These are phyloP conservation scores for Berberis vulgaris DNA, from an alignment of 164 flowering plant genomes.

Conservation along the genomic window DNA sequence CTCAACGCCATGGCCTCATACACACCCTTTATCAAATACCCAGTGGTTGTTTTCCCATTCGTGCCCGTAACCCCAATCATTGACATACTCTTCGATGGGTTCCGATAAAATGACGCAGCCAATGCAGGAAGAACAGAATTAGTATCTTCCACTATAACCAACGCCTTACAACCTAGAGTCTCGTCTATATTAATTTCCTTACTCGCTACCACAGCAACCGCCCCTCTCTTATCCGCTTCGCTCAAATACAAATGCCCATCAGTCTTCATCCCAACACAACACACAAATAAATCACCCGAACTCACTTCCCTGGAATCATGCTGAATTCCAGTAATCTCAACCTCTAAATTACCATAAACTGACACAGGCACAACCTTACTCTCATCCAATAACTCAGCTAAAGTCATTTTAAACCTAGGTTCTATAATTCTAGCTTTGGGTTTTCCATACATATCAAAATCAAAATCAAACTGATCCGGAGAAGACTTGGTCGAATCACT, in stretches of 20 bases:
- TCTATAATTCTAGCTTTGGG: conserved; percentile 63
- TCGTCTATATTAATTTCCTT: conserved; percentile 84
- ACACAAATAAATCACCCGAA: conserved; percentile 85
- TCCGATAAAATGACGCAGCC: conserved; percentile 69
- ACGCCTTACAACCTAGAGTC: conserved; percentile 80
- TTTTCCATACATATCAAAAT: conserved; percentile 58
- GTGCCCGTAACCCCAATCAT: conserved; percentile 94
- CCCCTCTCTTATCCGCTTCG: conserved; percentile 98
- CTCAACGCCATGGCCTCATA: conserved; percentile 95
- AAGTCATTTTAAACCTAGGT: conserved; percentile 72
- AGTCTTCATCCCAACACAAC: conserved; percentile 68
- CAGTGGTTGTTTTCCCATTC: conserved; percentile 72
- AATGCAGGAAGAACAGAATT: conserved; percentile 60
- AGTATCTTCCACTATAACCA: conserved; percentile 92
- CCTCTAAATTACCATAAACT: conserved; percentile 75
- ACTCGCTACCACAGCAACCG: conserved; percentile 92
- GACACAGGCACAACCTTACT: conserved; percentile 81
- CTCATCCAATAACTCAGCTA: conserved; percentile 95
- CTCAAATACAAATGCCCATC: conserved; percentile 79
- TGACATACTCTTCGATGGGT: conserved; percentile 76
- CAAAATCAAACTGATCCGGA: conserved; percentile 50
- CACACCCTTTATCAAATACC: conserved; percentile 69
- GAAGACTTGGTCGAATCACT: conserved; percentile 12
- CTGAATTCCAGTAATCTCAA: conserved; percentile 78
- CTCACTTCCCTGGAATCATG: conserved; percentile 82